Evolutionary conservation across 768 basidiomycete species (phyloP).

Genomic region (Agaricus subrufescens): DNA sequence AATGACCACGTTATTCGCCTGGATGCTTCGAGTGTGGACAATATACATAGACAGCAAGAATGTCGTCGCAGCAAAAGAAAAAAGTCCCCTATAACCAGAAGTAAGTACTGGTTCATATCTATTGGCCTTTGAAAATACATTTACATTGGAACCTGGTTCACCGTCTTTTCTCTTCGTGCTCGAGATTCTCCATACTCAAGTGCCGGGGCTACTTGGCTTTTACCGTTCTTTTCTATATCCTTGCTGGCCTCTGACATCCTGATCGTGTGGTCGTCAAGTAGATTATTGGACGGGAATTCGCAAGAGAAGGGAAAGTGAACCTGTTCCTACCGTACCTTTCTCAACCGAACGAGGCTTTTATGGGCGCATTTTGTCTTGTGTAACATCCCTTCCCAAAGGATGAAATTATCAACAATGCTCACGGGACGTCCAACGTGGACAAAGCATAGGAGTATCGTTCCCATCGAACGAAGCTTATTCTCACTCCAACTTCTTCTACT

Average conservation of each 20-base stretch:
- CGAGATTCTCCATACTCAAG: constrained; percentile 16
- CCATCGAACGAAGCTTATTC: too few relatives aligned
- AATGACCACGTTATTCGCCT: constrained; percentile 55
- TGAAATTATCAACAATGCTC: too few relatives aligned
- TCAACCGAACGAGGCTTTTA: too few relatives aligned
- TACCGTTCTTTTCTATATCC: constrained; percentile 22
- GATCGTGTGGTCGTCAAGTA: background rate
- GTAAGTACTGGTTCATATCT: background rate
- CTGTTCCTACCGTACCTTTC: too few relatives aligned
- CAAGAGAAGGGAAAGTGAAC: too few relatives aligned
- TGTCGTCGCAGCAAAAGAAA: constrained; percentile 45
- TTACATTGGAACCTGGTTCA: constrained; percentile 60
- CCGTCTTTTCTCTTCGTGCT: constrained; percentile 33
- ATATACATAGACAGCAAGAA: constrained; percentile 70
- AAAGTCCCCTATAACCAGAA: constrained; percentile 23
- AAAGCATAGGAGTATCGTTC: too few relatives aligned
- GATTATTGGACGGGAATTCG: too few relatives aligned
- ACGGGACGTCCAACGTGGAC: too few relatives aligned
- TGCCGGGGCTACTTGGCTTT: constrained; percentile 18
- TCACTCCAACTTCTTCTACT: too few relatives aligned
- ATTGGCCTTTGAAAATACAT: constrained; percentile 7
- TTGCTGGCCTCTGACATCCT: constrained; percentile 27
- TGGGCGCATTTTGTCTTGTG: too few relatives aligned
- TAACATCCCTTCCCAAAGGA: too few relatives aligned
- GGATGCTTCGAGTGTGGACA: constrained; percentile 43